Evolutionary conservation across 1,284 basidiomycete genomes (phyloP).

Genomic region (Ceratobasidium sp.): DNA sequence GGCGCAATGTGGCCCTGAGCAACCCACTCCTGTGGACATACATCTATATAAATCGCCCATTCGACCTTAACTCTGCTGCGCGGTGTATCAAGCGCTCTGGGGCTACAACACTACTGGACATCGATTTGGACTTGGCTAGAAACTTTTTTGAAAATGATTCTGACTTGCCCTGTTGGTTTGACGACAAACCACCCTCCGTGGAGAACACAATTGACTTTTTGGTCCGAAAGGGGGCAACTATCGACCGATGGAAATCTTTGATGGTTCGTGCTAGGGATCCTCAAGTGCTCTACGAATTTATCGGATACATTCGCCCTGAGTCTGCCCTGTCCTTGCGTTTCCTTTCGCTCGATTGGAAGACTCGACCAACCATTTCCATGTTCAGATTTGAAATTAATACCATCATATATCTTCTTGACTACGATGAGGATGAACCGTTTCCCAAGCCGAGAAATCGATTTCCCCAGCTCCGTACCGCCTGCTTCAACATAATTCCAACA

Average conservation of each 20-base stretch:
- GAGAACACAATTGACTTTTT: not conserved
- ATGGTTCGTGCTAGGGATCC: not conserved
- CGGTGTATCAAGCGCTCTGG: constrained; percentile 9
- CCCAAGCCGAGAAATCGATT: not conserved
- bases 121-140: constrained; percentile 8
- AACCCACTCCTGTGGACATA: constrained; percentile 28
- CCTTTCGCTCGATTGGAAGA: not conserved
- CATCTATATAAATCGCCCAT: constrained; percentile 7
- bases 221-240: not conserved
- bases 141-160: not conserved
- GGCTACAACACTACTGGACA: not conserved
- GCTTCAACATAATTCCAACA: constrained; percentile 2
- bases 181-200: not conserved
- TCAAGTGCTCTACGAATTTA: not conserved
- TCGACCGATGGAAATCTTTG: constrained; percentile 21
- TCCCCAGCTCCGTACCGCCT: constrained; percentile 4
- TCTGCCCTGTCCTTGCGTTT: not conserved
- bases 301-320: constrained; percentile 10
- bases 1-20: constrained; percentile 21
- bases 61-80: not conserved
- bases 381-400: not conserved
- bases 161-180: too few relatives aligned
- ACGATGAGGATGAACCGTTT: too few relatives aligned
- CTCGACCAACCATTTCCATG: not conserved
- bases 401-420: not conserved